Base-by-base conservation (phyloP, 1,139 yeast genomes). In the Nakaseomyces uthaithaninus region DNA sequence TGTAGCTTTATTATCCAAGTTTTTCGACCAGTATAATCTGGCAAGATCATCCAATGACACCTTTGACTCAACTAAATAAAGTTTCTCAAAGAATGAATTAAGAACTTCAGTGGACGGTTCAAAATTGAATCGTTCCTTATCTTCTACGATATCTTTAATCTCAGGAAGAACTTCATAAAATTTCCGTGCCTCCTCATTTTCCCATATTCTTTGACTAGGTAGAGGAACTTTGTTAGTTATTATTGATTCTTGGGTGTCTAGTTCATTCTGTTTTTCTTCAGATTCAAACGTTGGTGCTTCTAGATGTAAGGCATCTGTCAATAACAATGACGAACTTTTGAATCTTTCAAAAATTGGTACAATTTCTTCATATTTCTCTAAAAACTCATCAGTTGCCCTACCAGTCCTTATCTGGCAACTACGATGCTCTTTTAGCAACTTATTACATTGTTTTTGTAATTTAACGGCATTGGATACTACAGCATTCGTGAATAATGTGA, bases 1-100 rank as follows among this genome's bases (percentile, higher is more conserved):
- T 1, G 94, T 78, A 0, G 94, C 89, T 55, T 81, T 84, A 53
- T 83, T 84, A 53, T 80, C 75, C 26, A 85, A 63, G 5, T 66
- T 62, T 15, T 62, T 51, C 8, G 55, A 50, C 66, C 81, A 72
- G 56, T 77, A 85, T n/a, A 69, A 70, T 4, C 62, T 48, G 0
- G 77, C 78, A n/a, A 77, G 59, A 9, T 65, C 62, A 49, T 83
- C 89, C 26, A 83, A 66, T 12, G 69, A 73, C 27, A 72, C 71
- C 9, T 72, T 72, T 1, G 70, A 63, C 2, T 63, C 60, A 0
- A 70, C 67, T 2, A 57, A 57, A 38, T 75, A 78, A 31, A 81
- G 55, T n/a, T 58, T 60, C 0, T 51, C 48, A 36, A 80, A 55
- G 41, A 80, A 68, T 0, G 59, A 61, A 20, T 63, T 66, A 47